Evolutionary conservation across 139 green algal species (phyloP), one percentile per base, ranked within the genome.

Genomic region (Micractinium conductrix): DNA sequence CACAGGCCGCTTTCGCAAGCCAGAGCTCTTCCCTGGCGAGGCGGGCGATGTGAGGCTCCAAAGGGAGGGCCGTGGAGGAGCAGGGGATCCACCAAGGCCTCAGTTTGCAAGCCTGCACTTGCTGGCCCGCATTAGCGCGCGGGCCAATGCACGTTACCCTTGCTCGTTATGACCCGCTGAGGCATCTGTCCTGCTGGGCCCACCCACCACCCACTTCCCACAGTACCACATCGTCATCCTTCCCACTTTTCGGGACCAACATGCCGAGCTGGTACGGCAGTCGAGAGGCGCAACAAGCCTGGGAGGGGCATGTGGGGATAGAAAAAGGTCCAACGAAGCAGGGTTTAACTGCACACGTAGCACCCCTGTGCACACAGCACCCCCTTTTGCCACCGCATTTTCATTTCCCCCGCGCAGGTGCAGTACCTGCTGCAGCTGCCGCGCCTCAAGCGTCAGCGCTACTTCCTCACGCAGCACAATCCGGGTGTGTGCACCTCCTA

Each of bases 261-360:
- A 82, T n/a, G 76, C 76, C 40, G 76, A 82, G 58, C 76, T 82
- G 58, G 76, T 82, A n/a, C n/a, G n/a, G n/a, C n/a, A n/a, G n/a
- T n/a, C n/a, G n/a, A n/a, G n/a, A n/a, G n/a, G n/a, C n/a, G n/a
- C n/a, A n/a, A n/a, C n/a, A n/a, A n/a, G n/a, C n/a, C n/a, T n/a
- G n/a, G n/a, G n/a, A n/a, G n/a, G n/a, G n/a, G n/a, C n/a, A n/a
- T n/a, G n/a, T n/a, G n/a, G n/a, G n/a, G n/a, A n/a, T n/a, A n/a
- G n/a, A n/a, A n/a, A n/a, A n/a, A n/a, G n/a, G n/a, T n/a, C n/a
- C n/a, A n/a, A n/a, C n/a, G n/a, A n/a, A n/a, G n/a, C n/a, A n/a
- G n/a, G n/a, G n/a, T n/a, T n/a, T n/a, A n/a, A n/a, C n/a, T n/a
- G n/a, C n/a, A n/a, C n/a, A n/a, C n/a, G n/a, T n/a, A n/a, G n/a